Conservation (phyloP, 1,139 yeast species). For the Geotrichum citri-aurantii region DNA sequence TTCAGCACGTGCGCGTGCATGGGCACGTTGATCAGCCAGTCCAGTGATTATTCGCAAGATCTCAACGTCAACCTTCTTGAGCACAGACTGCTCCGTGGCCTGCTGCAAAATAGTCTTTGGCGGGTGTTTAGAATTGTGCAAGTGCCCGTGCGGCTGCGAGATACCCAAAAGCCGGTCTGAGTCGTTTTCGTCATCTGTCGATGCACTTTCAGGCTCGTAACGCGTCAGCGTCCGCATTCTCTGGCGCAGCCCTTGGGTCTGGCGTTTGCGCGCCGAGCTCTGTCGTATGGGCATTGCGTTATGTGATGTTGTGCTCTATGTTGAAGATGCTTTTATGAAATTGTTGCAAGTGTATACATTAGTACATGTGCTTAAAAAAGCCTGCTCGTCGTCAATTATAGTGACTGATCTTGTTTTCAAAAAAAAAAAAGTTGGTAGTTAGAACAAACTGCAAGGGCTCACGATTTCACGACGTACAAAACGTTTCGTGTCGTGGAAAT, state of each 20-base stretch:
- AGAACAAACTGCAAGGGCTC: background rate
- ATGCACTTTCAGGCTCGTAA: conserved; percentile 12
- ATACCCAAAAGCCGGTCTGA: conserved; percentile 5
- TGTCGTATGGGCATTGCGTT: conserved; percentile 14
- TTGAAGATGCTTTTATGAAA: background rate
- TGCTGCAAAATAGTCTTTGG: background rate
- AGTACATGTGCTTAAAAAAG: background rate
- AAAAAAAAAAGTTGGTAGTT: background rate
- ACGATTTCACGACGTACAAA: background rate
- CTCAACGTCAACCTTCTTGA: conserved; percentile 9
- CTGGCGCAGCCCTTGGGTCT: conserved; percentile 11
- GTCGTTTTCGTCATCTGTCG: conserved; percentile 13
- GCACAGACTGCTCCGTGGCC: conserved; percentile 3
- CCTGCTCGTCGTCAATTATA: background rate
- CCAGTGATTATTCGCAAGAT: conserved; percentile 10
- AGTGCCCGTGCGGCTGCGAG: background rate
- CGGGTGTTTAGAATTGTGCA: background rate
- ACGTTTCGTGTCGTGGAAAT: background rate
- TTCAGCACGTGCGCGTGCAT: background rate
- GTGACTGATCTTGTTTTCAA: background rate
- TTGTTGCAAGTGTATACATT: background rate
- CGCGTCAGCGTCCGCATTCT: conserved; percentile 15
- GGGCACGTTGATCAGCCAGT: conserved; percentile 11
- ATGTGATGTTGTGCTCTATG: background rate
- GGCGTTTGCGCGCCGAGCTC: conserved; percentile 9